These are phyloP conservation scores for Ustilago tritici DNA, from an alignment of 1,284 basidiomycete species.

Conservation along the genomic window DNA sequence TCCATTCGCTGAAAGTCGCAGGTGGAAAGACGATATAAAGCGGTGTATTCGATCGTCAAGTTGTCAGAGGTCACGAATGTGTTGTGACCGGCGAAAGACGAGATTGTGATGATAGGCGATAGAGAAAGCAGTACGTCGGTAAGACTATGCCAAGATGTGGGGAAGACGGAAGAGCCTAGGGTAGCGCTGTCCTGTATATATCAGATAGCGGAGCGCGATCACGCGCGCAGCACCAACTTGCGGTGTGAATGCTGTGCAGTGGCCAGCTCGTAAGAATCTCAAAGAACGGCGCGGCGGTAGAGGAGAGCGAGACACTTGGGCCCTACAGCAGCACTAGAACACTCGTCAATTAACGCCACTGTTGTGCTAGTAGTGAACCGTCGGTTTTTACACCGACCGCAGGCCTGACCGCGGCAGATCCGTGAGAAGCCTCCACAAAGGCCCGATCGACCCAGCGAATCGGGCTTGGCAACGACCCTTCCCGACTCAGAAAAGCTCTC, in stretches of 20 bases:
- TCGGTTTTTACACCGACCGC: not conserved
- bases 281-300: not conserved
- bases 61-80: conserved; percentile 9
- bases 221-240: conserved; percentile 4
- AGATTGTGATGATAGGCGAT: not conserved
- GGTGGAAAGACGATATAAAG: conserved; percentile 6
- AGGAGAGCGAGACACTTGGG: not conserved
- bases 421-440: not conserved
- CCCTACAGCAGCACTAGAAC: conserved; percentile 4
- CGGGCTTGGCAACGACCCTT: conserved; percentile 10
- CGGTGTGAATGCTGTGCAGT: conserved; percentile 7
- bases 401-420: conserved; percentile 4
- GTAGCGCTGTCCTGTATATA: conserved; percentile 11
- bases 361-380: not conserved
- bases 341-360: not conserved
- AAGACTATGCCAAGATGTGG: conserved; percentile 10
- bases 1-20: conserved; percentile 41
- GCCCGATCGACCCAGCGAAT: not conserved
- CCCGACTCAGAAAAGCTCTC: not conserved
- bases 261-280: not conserved
- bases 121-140: not conserved
- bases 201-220: not conserved
- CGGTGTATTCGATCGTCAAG: conserved; percentile 2
- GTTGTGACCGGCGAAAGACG: conserved; percentile 4
- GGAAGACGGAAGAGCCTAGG: not conserved